Conservation (phyloP, 805 yeast genomes). For the Suhomyces emberorum region DNA sequence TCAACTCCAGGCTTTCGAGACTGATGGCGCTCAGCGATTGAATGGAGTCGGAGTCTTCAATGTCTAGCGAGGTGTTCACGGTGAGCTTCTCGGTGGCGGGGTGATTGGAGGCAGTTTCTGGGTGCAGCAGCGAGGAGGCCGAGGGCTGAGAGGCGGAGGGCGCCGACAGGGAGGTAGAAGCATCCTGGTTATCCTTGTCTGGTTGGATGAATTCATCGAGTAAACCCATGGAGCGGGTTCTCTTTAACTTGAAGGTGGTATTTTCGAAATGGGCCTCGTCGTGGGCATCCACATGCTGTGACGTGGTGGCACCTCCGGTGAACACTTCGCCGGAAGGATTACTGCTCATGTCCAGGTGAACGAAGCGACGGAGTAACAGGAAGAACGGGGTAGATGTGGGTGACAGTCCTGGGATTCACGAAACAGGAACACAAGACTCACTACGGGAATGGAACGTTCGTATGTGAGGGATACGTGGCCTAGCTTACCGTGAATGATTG, state of each 20-base stretch:
- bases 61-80: conserved; percentile 1
- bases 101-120: background rate
- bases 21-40: background rate
- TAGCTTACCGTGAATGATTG: conserved; percentile 11
- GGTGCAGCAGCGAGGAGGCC: conserved; percentile 1
- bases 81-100: conserved; percentile 1
- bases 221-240: conserved; percentile 81
- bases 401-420: too few relatives aligned
- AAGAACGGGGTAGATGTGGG: background rate
- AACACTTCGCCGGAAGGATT: conserved; percentile 27
- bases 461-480: background rate
- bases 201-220: conserved; percentile 66
- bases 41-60: conserved; percentile 1
- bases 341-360: conserved; percentile 1
- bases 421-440: too few relatives aligned
- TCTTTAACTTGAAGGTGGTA: conserved; percentile 68
- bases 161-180: background rate
- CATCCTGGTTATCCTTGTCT: background rate
- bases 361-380: background rate
- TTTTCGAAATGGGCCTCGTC: conserved; percentile 68
- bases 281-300: conserved; percentile 66
- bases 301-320: conserved; percentile 59
- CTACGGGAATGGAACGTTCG: too few relatives aligned
- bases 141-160: background rate
- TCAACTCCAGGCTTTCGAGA: conserved; percentile 30